A percentile compares a stretch with the other conserved stretches of the same genome.
phyloP scores from a whole-genome alignment of 2,329 filamentous ascomycete species.

The Pyrenophora graminea region DNA sequence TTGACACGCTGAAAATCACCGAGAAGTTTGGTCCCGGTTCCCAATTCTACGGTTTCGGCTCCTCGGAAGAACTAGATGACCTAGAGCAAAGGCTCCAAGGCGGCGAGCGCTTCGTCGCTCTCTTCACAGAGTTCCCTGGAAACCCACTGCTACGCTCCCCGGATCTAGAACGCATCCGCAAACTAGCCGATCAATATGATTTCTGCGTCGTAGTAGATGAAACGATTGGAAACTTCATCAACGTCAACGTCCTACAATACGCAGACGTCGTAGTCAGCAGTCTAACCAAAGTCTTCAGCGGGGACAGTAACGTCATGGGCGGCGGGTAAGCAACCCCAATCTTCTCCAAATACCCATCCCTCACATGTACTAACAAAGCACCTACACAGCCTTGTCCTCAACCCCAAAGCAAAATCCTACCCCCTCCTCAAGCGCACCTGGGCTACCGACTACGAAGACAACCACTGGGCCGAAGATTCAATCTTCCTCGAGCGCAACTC shows the following conservation, averaged over 20 bases:
- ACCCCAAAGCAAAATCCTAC: constrained; percentile 73
- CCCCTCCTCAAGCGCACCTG: constrained; percentile 68
- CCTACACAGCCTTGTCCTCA: constrained; percentile 58
- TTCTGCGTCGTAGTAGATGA: constrained; percentile 94
- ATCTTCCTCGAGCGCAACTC: constrained; percentile 97
- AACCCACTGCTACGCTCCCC: constrained; percentile 88
- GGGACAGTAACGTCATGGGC: constrained; percentile 98
- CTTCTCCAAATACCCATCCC: too few species aligned
- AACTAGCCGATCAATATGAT: constrained; percentile 78
- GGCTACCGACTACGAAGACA: constrained; percentile 74
- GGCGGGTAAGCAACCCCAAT: constrained; percentile 61
- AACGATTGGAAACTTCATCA: constrained; percentile 94
- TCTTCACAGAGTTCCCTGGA: constrained; percentile 94
- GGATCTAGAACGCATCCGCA: constrained; percentile 78
- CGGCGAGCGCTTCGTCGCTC: constrained; percentile 77
- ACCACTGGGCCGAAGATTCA: constrained; percentile 91
- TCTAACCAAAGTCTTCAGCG: constrained; percentile 95
- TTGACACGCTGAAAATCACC: constrained; percentile 92
- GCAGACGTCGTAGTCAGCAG: constrained; percentile 93
- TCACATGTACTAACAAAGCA: constrained; percentile 7
- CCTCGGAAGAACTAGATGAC: constrained; percentile 77
- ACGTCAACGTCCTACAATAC: constrained; percentile 87
- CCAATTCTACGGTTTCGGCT: constrained; percentile 83
- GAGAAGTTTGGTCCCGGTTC: constrained; percentile 93
- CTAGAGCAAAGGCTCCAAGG: constrained; percentile 70